Conservation (phyloP, 352 stramenopile genomes). For the Nannochloropsis limnetica region DNA sequence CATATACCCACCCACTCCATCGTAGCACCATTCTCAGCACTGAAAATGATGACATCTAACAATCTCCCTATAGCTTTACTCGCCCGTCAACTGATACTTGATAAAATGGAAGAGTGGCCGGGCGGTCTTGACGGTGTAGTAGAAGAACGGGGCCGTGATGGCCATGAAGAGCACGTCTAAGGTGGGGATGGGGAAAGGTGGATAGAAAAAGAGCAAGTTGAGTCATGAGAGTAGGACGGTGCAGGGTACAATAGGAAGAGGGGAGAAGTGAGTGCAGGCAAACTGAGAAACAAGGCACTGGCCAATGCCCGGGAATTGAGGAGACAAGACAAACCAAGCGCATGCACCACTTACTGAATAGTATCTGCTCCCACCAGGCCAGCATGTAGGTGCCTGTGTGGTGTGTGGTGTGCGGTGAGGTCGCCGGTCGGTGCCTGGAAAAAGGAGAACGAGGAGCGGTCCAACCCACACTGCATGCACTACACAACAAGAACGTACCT, state of each 20-base stretch:
- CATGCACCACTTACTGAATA: neutral
- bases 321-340: neutral
- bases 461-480: neutral
- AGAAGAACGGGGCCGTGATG: neutral
- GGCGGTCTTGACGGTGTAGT: conserved; percentile 21
- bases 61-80: neutral
- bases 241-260: neutral
- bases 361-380: conserved; percentile 26
- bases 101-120: neutral
- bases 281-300: neutral
- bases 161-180: neutral
- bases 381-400: conserved; percentile 31
- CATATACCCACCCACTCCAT: neutral
- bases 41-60: neutral
- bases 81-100: neutral
- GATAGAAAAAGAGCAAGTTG: neutral
- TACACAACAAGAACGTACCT: neutral
- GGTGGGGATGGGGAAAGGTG: neutral
- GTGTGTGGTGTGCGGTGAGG: neutral
- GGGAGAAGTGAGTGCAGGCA: neutral
- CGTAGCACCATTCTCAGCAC: neutral
- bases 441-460: neutral
- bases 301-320: neutral
- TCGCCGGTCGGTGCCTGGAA: no score
- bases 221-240: neutral